phyloP scores from a whole-genome alignment of 306 rosid genomes.

The Luffa acutangula region DNA sequence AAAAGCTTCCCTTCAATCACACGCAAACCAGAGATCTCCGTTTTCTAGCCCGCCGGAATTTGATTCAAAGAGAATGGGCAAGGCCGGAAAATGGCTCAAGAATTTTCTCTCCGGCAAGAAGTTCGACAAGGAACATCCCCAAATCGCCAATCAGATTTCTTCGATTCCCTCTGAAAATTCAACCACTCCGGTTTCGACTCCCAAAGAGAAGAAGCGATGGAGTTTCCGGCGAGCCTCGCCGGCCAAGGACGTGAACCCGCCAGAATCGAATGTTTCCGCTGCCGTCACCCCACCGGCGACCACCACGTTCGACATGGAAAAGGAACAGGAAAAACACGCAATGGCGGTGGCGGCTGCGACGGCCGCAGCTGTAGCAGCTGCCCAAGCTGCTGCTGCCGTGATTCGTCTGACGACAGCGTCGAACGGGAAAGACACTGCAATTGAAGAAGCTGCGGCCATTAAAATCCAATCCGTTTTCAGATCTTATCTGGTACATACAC shows the following conservation, averaged over 20 bases:
- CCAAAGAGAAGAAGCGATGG: conserved; percentile 83
- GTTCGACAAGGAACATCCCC: conserved; percentile 26
- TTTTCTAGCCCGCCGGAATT: not conserved
- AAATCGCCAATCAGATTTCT: conserved; percentile 18
- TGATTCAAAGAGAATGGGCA: conserved; percentile 50
- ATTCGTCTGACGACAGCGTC: conserved; percentile 37
- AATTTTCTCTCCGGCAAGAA: conserved; percentile 71
- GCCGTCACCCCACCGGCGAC: conserved; percentile 12
- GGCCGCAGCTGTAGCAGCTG: conserved; percentile 50
- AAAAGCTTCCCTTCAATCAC: not conserved
- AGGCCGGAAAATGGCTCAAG: conserved; percentile 71
- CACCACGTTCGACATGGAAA: conserved; percentile 24
- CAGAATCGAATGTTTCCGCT: conserved; percentile 19
- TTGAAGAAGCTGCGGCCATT: conserved; percentile 59
- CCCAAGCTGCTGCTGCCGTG: conserved; percentile 62
- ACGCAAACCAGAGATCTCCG: not conserved
- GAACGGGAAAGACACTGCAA: conserved; percentile 18
- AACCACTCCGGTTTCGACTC: conserved; percentile 37
- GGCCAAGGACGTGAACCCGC: conserved; percentile 33
- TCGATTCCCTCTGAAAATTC: conserved; percentile 36
- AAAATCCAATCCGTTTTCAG: conserved; percentile 75
- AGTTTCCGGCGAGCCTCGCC: conserved; percentile 83
- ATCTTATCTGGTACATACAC: conserved; percentile 53
- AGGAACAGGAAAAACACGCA: conserved; percentile 56
- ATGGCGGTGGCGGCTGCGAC: conserved; percentile 59